Base-by-base conservation (phyloP, 352 stramenopile species). In the Pythium pyrilobum region DNA sequence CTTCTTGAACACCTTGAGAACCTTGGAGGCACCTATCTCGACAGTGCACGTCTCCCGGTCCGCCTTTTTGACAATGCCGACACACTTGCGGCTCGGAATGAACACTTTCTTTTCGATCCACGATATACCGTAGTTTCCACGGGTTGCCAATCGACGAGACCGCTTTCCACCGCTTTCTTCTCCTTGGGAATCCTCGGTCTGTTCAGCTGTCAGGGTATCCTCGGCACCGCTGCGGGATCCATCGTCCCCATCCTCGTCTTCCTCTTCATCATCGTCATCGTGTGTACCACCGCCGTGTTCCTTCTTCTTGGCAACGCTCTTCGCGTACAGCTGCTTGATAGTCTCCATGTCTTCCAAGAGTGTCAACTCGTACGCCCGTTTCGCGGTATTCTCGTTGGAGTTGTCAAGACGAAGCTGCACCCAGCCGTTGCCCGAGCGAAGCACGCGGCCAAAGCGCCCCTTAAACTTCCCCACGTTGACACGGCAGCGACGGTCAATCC, bases 391-490 rank as follows among this genome's bases (percentile, higher is more conserved):
- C 37, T 90, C 78, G 42, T 79, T 88, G 15, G 81, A 89, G 46
- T 92, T 89, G 36, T 91, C 70, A 6, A 95, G 70, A 28, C 77
- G 75, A 16, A 95, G 58, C 47, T 95, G 85, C 23, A 95, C 85
- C 85, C 85, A 95, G n/a, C 85, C 85, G 52, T 95, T 95, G 18
- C 85, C 85, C 5, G 85, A 95, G 12, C 81, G 81, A 9, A 93
- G 51, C 8, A 95, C 85, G 32, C 81, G 77, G 3, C 81, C 85
- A 47, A 81, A 69, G 20, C 77, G 59, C 1, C 82, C 82, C 36
- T 90, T 90, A 53, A 92, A 95, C 63, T 95, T 95, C 52, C 85
- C 85, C 1, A 95, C 85, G 44, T 95, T 95, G 48, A 95, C 91
- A 16, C 85, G 78, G 38, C 83, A 92, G 38, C 81, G 79, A 40